Base-by-base conservation (phyloP, 2,329 filamentous ascomycete genomes). In the Pezicula rhizophila region DNA sequence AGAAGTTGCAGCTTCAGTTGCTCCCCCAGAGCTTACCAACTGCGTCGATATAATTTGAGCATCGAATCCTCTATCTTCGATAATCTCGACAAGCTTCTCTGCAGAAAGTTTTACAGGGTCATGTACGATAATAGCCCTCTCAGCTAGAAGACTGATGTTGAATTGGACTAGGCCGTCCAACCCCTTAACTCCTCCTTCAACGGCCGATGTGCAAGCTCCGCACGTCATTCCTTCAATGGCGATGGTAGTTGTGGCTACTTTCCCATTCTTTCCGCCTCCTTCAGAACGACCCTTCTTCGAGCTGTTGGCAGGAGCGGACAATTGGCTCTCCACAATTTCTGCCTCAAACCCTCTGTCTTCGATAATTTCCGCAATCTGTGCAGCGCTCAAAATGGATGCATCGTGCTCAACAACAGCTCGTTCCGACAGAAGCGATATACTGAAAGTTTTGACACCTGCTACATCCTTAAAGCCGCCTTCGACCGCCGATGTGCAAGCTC, bases 181-280 rank as follows among this genome's bases (percentile, higher is more conserved):
- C 54, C 78, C 80, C 57, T 82, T 80, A 68, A 99, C 93, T 3
- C 87, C 89, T 45, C 80, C 78, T 62, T 96, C 88, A 2, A 97
- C 83, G 5, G 92, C 90, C 1, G 92, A 92, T 0, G 93, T 97
- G 68, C 93, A 99, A 38, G 93, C 89, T 18, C 92, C 92, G 64
- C 93, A 97, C 1, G 93, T 99, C 93, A 99, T 99, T 45, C 93
- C 93, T 57, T 93, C 89, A 47, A 99, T 88, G 4, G 87, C 83
- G 15, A 99, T 77, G 0, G 91, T 97, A 0, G 91, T 96, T 1
- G 82, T 88, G 49, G 84, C 75, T 4, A 79, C 61, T 45, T 70
- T 69, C 57, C 66, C 53, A 44, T 51, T 58, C 34, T 33, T 54
- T 17, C 35, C 44, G 8, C 50, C 45, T 42, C 54, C 59, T 53